These are phyloP conservation scores for Leccinum huronense DNA, from an alignment of 1,284 basidiomycete genomes.

Conservation along the genomic window DNA sequence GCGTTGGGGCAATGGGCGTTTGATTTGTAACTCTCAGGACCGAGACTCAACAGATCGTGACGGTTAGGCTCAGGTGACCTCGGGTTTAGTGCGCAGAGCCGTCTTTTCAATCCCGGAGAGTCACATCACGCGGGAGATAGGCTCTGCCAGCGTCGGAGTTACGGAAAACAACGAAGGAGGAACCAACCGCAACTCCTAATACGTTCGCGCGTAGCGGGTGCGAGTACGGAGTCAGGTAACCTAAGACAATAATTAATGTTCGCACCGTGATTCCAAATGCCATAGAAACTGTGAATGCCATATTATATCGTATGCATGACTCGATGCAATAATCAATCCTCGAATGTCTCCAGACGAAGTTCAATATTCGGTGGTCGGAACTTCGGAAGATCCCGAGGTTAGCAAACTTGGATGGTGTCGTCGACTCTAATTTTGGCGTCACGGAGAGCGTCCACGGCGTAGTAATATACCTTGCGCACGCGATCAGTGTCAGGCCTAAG, in stretches of 20 bases:
- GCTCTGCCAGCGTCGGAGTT: background rate
- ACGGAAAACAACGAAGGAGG: background rate
- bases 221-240: background rate
- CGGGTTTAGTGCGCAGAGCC: conserved; percentile 5
- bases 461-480: no score
- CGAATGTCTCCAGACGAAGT: no score
- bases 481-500: no score
- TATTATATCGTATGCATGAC: no score
- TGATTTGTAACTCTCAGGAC: background rate
- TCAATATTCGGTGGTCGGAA: no score
- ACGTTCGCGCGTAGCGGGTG: background rate
- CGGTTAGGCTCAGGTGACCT: background rate
- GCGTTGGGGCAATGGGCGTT: background rate
- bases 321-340: no score
- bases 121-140: background rate
- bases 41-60: background rate
- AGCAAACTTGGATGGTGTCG: no score
- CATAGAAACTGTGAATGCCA: no score
- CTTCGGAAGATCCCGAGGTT: background rate
- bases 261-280: no score
- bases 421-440: no score
- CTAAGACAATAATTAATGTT: background rate
- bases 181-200: background rate
- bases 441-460: no score
- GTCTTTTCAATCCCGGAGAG: background rate